Evolutionary conservation across 2,329 filamentous ascomycete genomes (phyloP).

Genomic region (Hymenoscyphus linearis): DNA sequence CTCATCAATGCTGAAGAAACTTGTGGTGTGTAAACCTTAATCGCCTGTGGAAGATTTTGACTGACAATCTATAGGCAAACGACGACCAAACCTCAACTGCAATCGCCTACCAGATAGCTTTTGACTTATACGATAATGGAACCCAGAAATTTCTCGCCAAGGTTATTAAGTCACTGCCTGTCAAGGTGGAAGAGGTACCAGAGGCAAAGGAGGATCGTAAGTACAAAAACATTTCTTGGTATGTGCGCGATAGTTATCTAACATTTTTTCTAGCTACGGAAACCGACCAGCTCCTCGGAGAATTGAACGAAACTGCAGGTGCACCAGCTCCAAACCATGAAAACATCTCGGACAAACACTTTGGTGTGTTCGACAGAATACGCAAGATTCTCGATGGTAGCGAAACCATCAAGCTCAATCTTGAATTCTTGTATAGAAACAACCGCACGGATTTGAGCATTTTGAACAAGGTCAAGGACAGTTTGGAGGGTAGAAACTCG

Average conservation of each 20-base stretch:
- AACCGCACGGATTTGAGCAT: constrained; percentile 90
- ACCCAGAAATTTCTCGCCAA: constrained; percentile 95
- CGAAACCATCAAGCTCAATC: constrained; percentile 88
- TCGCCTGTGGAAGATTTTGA: not conserved
- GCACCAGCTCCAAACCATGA: constrained; percentile 21
- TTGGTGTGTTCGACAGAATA: constrained; percentile 57
- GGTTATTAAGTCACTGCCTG: constrained; percentile 75
- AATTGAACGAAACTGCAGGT: constrained; percentile 40
- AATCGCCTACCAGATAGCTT: constrained; percentile 94
- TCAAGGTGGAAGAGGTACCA: constrained; percentile 38
- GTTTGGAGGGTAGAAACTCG: constrained; percentile 89
- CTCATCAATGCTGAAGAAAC: constrained; percentile 73
- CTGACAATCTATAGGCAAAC: constrained; percentile 40
- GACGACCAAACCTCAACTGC: constrained; percentile 74
- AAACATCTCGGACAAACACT: constrained; percentile 44
- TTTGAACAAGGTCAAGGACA: constrained; percentile 93
- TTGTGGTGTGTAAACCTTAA: constrained; percentile 47
- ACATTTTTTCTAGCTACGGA: constrained; percentile 27
- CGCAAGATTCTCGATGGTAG: constrained; percentile 74
- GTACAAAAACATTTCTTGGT: not conserved
- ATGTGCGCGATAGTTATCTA: not conserved
- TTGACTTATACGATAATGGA: constrained; percentile 97
- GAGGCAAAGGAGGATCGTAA: constrained; percentile 40
- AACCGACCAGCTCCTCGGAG: constrained; percentile 51
- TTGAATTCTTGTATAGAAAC: constrained; percentile 94